Evolutionary conservation across 257 asterid species (phyloP), one percentile per base, ranked within the genome.

Genomic region (Fraxinus anomala): DNA sequence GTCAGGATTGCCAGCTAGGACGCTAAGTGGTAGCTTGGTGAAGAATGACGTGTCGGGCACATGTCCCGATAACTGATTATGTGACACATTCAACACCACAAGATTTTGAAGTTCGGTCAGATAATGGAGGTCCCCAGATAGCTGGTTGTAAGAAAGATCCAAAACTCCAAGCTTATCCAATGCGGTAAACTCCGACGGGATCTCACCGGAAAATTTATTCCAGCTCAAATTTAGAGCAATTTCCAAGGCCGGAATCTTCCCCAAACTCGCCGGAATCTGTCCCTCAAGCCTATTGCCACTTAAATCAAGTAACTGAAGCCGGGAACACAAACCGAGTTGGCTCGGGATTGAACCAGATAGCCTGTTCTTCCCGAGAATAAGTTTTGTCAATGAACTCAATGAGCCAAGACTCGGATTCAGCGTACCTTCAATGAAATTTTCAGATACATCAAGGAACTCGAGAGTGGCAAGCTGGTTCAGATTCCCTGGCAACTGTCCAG

Each of bases 221-320:
- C 91, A 88, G 88, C 97, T 93, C 76, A 93, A 72, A 75, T 93
- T 93, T 44, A 93, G 83, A 17, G 96, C 88, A 34, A 93, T 93
- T 75, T 91, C 97, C 34, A 93, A 47, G 0, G 90, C 91, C 39
- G 96, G 93, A 63, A 93, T 90, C 68, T 84, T 91, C 51, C 97
- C 93, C 73, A 93, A 75, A 68, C 83, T 85, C 5, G 85, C 87
- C 31, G 97, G 97, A 71, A 92, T 87, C 76, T 61, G 71, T 4
- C 94, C 96, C 23, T 86, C 83, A 14, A 92, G 81, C 17, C 80
- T 74, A 33, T 92, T 92, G 80, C 88, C 82, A 85, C 97, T 91
- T 75, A 92, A 85, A 83, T 92, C 96, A 59, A 92, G 90, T 83
- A 92, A 73, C 75, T 92, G 96, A 37, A 92, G 91, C 91, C 86